Evolutionary conservation across 176 grass and related monocot species (phyloP), one percentile per base, ranked within the genome.

Genomic region (Eleusine indica): DNA sequence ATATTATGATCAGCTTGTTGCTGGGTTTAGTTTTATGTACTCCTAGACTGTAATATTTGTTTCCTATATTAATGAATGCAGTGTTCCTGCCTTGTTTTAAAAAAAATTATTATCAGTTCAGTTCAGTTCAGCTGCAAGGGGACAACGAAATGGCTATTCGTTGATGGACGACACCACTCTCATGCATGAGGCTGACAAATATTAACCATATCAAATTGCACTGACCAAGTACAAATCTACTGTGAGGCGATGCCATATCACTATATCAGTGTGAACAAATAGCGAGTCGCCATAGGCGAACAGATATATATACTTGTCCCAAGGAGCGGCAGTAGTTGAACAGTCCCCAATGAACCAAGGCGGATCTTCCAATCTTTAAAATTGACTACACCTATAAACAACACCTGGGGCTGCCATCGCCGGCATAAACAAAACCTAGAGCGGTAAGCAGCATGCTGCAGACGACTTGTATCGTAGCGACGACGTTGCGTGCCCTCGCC

Each of bases 311-410:
- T 49, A 70, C 14, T 25, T 66, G 41, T 47, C 61, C 61, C 42
- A 68, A 49, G 17, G 15, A 3, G 22, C 46, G 66, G 58, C 17
- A 29, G 37, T 80, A 8, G 77, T 54, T 75, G 44, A 71, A 86
- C 66, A 41, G 29, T 41, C 62, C 53, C 63, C 19, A 62, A 86
- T 19, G 19, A 28, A 51, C 61, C 51, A 67, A 39, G 42, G 3
- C 16, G 53, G 3, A 80, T 28, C 65, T 60, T 76, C 52, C 79
- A 0, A 70, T 60, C 46, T 86, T 86, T 73, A 62, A 86, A 68
- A 86, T 74, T 83, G 88, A 87, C 73, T 32, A 47, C 61, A 15
- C 21, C 1, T 6, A 32, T 83, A 90, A 82, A 86, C 79, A 79
- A 86, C 63, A 53, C 30, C 43, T 8, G 16, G 32, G 30, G 53